These are phyloP conservation scores for Lepidium didymum DNA, from an alignment of 345 rosid genomes.

Conservation along the genomic window DNA sequence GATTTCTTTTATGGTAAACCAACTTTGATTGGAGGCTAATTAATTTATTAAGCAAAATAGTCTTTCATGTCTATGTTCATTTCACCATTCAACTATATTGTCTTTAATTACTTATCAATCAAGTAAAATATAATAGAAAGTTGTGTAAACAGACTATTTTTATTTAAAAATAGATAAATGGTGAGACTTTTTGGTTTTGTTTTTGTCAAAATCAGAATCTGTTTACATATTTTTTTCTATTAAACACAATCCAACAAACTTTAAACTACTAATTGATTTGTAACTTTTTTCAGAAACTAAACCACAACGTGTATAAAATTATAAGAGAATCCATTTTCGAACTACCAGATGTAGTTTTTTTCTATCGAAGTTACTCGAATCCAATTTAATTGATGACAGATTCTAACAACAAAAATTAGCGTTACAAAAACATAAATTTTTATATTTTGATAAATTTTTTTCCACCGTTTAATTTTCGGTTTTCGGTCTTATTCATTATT, in stretches of 20 bases:
- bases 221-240: background rate
- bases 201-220: background rate
- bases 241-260: background rate
- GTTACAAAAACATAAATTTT: background rate
- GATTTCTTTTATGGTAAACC: slow-evolving; percentile 9
- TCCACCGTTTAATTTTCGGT: no score
- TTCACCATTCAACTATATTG: slow-evolving; percentile 26
- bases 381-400: background rate
- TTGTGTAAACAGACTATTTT: slow-evolving; percentile 8
- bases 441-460: no score
- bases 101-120: slow-evolving; percentile 4
- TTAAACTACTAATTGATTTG: background rate
- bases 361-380: background rate
- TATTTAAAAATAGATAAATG: background rate
- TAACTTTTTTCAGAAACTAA: background rate
- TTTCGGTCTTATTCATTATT: no score
- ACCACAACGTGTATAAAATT: background rate
- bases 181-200: slow-evolving; percentile 5
- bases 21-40: slow-evolving; percentile 27
- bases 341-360: background rate
- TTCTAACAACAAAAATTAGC: background rate
- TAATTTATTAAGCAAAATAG: slow-evolving; percentile 12
- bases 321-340: background rate
- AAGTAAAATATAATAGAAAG: slow-evolving; percentile 2
- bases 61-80: slow-evolving; percentile 23